Base-by-base conservation (phyloP, 768 basidiomycete genomes). In the Hypsizygus marmoreus region DNA sequence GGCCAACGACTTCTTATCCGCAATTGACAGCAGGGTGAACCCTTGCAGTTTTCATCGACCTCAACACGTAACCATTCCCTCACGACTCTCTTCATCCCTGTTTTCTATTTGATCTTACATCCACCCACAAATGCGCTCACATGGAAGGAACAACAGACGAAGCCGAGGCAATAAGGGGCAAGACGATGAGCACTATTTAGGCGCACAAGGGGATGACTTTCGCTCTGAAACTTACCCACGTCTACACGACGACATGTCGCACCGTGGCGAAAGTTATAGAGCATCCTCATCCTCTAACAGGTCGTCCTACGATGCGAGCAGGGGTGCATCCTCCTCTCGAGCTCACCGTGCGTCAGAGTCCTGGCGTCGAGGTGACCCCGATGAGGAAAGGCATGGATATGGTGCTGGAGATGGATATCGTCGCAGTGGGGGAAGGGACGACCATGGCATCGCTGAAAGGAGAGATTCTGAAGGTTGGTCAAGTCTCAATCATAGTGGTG, bases 291-390 rank as follows among this genome's bases (percentile, higher is more conserved):
- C 68, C 13, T 68, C 77, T 35, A 66, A 60, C 53, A 72, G 74
- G 49, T 52, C 62, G 22, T 58, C 70, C 14, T 79, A 76, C 57
- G 74, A 73, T 50, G 63, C 67, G 51, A 76, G 62, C 59, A 74
- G 79, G 57, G 82, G 83, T 41, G 65, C 72, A 9, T 68, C 77
- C 42, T 68, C 77, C 13, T 79, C 81, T 54, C 75, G 79, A 58
- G 72, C 67, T 56, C 76, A 70, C 57, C 79, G 71, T 56, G 75
- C 75, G 30, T 68, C 75, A 48, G 75, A 74, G 53, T 54, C 54
- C 17, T 82, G 83, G 80, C 74, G 74, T 47, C 67, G 70, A 47
- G 62, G 65, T 45, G 75, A 78, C 48, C 55, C 66, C 30, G 62
- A 62, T 57, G 72, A 74, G 42, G 76, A 78, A 53, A 72, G 74